A percentile compares a stretch with the other conserved stretches of the same genome.
These are phyloP conservation scores for Chaetomium tenue DNA, from an alignment of 495 filamentous ascomycete genomes.

Conservation along the genomic window DNA sequence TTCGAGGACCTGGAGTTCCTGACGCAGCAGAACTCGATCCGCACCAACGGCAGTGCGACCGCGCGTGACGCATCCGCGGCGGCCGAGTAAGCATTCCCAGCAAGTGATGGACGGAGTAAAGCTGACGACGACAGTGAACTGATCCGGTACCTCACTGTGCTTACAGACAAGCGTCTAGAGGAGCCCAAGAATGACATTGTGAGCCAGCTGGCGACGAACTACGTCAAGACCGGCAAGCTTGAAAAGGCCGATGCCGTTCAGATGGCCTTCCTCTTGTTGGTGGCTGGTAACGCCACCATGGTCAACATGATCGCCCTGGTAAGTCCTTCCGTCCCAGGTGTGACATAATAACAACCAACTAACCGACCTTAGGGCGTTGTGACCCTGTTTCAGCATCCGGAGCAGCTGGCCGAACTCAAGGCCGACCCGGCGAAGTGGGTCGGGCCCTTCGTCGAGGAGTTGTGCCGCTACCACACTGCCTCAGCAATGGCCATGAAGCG, in stretches of 20 bases:
- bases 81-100: constrained; percentile 29
- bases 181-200: constrained; percentile 45
- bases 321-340: background rate
- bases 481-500: constrained; percentile 46
- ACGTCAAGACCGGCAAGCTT: constrained; percentile 41
- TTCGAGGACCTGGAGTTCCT: constrained; percentile 47
- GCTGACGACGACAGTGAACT: constrained; percentile 31
- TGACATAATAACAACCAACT: background rate
- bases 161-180: constrained; percentile 40
- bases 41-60: constrained; percentile 45
- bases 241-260: constrained; percentile 41
- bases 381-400: constrained; percentile 41
- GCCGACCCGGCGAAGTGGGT: constrained; percentile 34
- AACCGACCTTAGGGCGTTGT: constrained; percentile 36
- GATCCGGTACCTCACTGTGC: constrained; percentile 39
- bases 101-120: background rate
- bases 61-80: constrained; percentile 43
- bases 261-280: constrained; percentile 48
- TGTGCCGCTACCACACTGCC: constrained; percentile 47
- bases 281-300: constrained; percentile 51
- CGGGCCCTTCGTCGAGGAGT: constrained; percentile 43
- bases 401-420: constrained; percentile 40
- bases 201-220: constrained; percentile 42
- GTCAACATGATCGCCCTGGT: constrained; percentile 49
- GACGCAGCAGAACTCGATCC: constrained; percentile 44